Evolutionary conservation across 2,329 filamentous ascomycete species (phyloP), one percentile per base, ranked within the genome.

Genomic region (Pseudohalonectria lignicola): DNA sequence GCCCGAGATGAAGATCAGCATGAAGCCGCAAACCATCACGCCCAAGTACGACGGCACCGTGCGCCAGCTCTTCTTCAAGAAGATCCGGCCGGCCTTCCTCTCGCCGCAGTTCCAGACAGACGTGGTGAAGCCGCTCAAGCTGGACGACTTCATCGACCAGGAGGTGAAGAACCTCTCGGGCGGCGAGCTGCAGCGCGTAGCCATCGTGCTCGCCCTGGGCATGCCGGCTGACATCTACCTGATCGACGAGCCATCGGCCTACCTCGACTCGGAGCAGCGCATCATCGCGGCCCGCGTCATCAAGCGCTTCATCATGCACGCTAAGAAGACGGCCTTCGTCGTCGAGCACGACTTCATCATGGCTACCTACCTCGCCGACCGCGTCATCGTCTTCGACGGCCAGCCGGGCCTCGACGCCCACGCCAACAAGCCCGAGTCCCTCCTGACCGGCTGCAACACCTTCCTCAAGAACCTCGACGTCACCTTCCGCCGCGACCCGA

Each of bases 301-400:
- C 69, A 98, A 98, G 74, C 83, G 92, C 49, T 98, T 94, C 74
- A 98, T 98, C 64, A 98, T 98, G 92, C 90, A 98, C 71, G 81
- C 87, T 53, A 96, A 96, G 79, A 96, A 96, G 78, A 98, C 92
- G 1, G 92, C 92, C 36, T 98, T 98, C 61, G 79, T 98, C 50
- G 90, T 98, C 59, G 92, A 98, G 79, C 92, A 98, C 82, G 92
- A 98, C 74, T 96, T 98, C 70, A 94, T 96, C 69, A 95, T 96
- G 88, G 76, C 74, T 33, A 79, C 63, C 3, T 67, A 67, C 49
- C 68, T 78, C 37, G 76, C 92, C 33, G 93, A 98, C 56, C 85
- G 92, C 49, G 92, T 98, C 61, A 98, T 98, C 55, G 92, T 98
- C 55, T 98, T 98, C 55, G 92, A 96, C 56, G 92, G 93, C 51